Base-by-base conservation (phyloP, 1,139 yeast genomes). In the Hemisphaericaspora lyxosophila region DNA sequence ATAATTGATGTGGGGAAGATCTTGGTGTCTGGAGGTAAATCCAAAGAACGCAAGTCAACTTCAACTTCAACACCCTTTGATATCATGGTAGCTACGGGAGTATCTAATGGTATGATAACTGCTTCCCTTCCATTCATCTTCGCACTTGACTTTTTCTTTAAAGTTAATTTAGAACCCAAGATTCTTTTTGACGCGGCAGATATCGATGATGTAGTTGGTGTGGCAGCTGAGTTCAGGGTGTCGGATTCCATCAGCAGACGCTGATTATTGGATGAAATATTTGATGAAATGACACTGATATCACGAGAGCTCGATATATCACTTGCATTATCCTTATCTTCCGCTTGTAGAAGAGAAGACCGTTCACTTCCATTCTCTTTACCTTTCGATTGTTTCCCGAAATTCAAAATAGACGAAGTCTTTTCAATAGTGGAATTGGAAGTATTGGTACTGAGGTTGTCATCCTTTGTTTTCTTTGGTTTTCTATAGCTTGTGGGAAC, bases 1-100 rank as follows among this genome's bases (percentile, higher is more conserved):
- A 62, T 60, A 4, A 63, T 58, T 31, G 55, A 57, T 4, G 67
- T 54, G 5, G 73, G 70, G 36, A 57, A 60, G 13, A 67, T 62
- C 46, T 69, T 64, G 8, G 74, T 63, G 39, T 60, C 56, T 12
- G 69, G 66, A 4, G 76, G 77, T 31, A 70, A 54, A 45, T 69
- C 75, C 25, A 70, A 54, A 8, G 70, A 60, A 25, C 64, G 57
- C 33, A 70, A 53, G 44, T 69, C 75, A 16, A 70, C 66, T 42
- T 70, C 73, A 13, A 69, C 73, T 40, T 66, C 72, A 13, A 60
- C 60, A 7, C 70, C 70, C 24, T 57, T 59, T 12, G 57, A 45
- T 6, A 51, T 51, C 42, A 60, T 53, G 14, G 60, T 60, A n/a
- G 65, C 58, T 2, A 50, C 59, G 5, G 48, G 48, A 9, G 49